Conservation (phyloP, 1,139 yeast species). For the Suhomyces maxii region DNA sequence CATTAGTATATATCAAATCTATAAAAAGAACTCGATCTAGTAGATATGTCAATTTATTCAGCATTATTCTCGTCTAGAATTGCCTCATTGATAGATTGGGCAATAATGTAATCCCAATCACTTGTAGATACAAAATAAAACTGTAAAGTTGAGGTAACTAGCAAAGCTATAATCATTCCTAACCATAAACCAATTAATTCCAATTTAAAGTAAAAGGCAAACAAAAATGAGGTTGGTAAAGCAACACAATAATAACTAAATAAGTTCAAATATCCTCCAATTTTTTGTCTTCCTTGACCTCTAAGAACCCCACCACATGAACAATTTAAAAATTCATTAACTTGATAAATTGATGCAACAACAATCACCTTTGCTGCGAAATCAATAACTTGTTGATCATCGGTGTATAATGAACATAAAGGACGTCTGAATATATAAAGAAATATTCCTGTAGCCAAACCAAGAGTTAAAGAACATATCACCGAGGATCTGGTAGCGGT, state of each 20-base stretch:
- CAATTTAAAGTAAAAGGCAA: conserved; percentile 48
- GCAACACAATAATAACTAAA: conserved; percentile 60
- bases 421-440: conserved; percentile 38
- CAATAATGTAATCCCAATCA: conserved; percentile 59
- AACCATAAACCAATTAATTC: conserved; percentile 60
- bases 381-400: conserved; percentile 47
- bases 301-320: conserved; percentile 60
- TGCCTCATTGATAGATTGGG: conserved; percentile 42
- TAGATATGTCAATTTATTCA: conserved; percentile 7
- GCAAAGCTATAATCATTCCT: conserved; percentile 58
- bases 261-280: conserved; percentile 61
- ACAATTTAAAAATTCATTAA: conserved; percentile 56
- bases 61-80: conserved; percentile 37
- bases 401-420: conserved; percentile 52
- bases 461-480: conserved; percentile 41
- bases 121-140: conserved; percentile 46
- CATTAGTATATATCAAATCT: too few species aligned
- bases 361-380: conserved; percentile 54
- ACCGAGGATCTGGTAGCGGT: conserved; percentile 45
- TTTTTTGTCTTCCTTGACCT: conserved; percentile 68
- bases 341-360: conserved; percentile 58
- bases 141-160: conserved; percentile 48
- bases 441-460: conserved; percentile 39
- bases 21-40: too few species aligned
- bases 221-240: conserved; percentile 54